Evolutionary conservation across 129 eudicot species (phyloP), one percentile per base, ranked within the genome.

Genomic region (Smallanthus sonchifolius): DNA sequence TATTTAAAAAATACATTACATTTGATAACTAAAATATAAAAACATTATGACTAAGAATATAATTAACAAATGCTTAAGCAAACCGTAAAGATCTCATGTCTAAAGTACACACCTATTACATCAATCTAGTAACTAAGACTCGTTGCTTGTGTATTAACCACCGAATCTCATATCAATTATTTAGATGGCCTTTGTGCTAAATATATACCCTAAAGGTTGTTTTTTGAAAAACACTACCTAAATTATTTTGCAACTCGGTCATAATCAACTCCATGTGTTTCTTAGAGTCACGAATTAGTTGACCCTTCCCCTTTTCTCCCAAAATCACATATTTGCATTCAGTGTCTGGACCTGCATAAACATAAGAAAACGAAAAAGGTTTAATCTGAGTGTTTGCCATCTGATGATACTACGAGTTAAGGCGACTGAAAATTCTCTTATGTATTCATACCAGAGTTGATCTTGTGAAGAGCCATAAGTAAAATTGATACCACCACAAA

Each of bases 281-380:
- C 88, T 82, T 94, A 16, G 99, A 94, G 86, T 94, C 99, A 49
- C 99, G 90, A 45, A 94, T 77, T 47, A 94, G 87, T 77, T 94
- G 99, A 15, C 88, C 96, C 87, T 91, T 94, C 30, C 94, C 99
- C 82, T 91, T 94, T 39, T 94, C 99, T 80, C 97, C 99, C 89
- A 94, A 76, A 32, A 94, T 55, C 75, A 94, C 96, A 77, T 88
- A 94, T 54, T 82, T 91, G 17, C 77, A 30, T 80, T 91, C 96
- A 74, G 87, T 75, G n/a, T 94, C 99, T 52, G 97, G 94, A 47
- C 97, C 99, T 94, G 73, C 36, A 49, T 44, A 5, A 71, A 34
- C n/a, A 49, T 47, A 70, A 48, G 24, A 72, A 36, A 10, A 14
- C 0, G n/a, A n/a, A n/a, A n/a, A 19, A 15, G 4, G 60, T 14